These are phyloP conservation scores for Acorus gramineus DNA, from an alignment of 106 monocot species.

Conservation along the genomic window DNA sequence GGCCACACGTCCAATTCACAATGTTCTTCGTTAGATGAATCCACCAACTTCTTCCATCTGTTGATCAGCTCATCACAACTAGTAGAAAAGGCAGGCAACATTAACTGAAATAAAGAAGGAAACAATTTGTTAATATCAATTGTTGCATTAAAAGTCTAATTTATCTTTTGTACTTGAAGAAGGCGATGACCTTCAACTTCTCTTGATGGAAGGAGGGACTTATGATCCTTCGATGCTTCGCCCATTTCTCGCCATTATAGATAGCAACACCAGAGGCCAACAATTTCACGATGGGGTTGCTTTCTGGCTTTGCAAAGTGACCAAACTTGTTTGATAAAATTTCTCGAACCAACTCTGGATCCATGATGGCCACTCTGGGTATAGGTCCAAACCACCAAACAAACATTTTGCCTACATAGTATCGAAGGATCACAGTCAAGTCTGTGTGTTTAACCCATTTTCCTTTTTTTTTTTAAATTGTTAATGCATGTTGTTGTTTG, in stretches of 20 bases:
- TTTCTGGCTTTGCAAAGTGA: slow-evolving; percentile 33
- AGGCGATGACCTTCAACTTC: slow-evolving; percentile 53
- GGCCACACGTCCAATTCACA: slow-evolving; percentile 42
- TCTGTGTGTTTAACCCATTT: too few species aligned
- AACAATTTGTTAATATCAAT: too few species aligned
- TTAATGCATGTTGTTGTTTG: too few species aligned
- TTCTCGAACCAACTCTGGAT: slow-evolving; percentile 52
- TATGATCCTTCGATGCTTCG: slow-evolving; percentile 52
- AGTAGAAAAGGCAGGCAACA: slow-evolving; percentile 15
- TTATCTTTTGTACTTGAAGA: too few species aligned
- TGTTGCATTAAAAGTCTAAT: too few species aligned
- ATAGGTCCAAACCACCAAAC: slow-evolving; percentile 49
- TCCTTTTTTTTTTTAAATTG: too few species aligned
- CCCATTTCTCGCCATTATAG: slow-evolving; percentile 78
- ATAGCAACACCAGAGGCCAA: slow-evolving; percentile 25
- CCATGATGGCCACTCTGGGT: slow-evolving; percentile 44
- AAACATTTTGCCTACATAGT: slow-evolving; percentile 37
- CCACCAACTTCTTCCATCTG: slow-evolving; percentile 16
- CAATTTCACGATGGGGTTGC: slow-evolving; percentile 5
- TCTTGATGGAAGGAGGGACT: slow-evolving; percentile 80
- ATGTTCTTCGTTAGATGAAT: not conserved
- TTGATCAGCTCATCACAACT: slow-evolving; percentile 26
- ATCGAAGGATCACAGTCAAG: too few species aligned
- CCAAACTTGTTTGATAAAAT: slow-evolving; percentile 52
- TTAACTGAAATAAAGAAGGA: not conserved